Evolutionary conservation across 495 filamentous ascomycete genomes (phyloP).

Genomic region (Sporormia fimetaria): DNA sequence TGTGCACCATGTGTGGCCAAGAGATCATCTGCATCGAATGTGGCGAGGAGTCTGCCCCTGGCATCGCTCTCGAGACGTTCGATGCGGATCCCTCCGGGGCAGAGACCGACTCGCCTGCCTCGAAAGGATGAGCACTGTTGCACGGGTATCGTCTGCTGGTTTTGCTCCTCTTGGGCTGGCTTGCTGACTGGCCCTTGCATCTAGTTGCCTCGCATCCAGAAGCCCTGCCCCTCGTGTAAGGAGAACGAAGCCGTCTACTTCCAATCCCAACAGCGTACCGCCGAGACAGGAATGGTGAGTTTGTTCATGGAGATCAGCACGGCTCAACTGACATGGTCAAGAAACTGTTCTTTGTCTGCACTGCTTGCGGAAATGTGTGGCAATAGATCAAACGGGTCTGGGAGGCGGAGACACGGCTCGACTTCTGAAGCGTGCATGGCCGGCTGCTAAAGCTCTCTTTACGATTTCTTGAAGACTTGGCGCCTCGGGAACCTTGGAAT

Average conservation of each 20-base stretch:
- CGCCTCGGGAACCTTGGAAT: conserved; percentile 18
- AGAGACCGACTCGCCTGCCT: conserved; percentile 18
- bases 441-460: too few relatives aligned
- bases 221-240: conserved; percentile 69
- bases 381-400: too few relatives aligned
- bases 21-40: conserved; percentile 42
- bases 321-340: conserved; percentile 31
- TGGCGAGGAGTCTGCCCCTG: conserved; percentile 29
- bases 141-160: conserved; percentile 18
- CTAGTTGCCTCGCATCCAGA: conserved; percentile 78
- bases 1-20: conserved; percentile 45
- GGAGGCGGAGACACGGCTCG: too few relatives aligned
- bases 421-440: too few relatives aligned
- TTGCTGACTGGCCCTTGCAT: conserved; percentile 23
- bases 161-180: conserved; percentile 24
- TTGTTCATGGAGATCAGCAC: conserved; percentile 1
- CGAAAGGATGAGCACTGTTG: conserved; percentile 22
- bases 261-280: conserved; percentile 91
- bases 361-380: conserved; percentile 80
- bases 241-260: conserved; percentile 91
- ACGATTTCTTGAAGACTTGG: conserved; percentile 8
- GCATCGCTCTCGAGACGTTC: conserved; percentile 25
- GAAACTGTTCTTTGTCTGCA: conserved; percentile 98
- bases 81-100: conserved; percentile 21
- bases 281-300: conserved; percentile 95